Evolutionary conservation across 257 asterid genomes (phyloP), one percentile per base, ranked within the genome.

Genomic region (Gentiana dahurica): DNA sequence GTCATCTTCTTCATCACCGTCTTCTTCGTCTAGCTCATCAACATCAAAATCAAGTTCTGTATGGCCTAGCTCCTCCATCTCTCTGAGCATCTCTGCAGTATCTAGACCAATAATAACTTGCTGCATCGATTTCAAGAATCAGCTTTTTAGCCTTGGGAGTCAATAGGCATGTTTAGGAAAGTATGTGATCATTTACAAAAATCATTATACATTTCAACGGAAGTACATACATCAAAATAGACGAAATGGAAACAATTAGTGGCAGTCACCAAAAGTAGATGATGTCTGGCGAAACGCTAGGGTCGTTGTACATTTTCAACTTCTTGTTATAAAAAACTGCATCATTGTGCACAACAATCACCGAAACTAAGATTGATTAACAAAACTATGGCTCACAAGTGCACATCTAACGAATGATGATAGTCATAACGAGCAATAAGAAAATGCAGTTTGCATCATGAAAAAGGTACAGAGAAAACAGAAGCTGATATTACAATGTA

Each of bases 91-190:
- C 74, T 87, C 97, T 53, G 90, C 75, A 10, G 97, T 80, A 81
- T 83, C 94, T 70, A 92, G 75, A 51, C 97, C 98, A 58, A 92
- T 70, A 59, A 88, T 83, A 67, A 86, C 88, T 85, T 92, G 97
- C 98, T 92, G 89, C 94, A 85, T 65, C 32, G 43, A 56, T 69
- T 71, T 41, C n/a, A 52, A 69, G 71, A 51, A 34, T 15, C 24
- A 34, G 51, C 0, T 34, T 44, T 48, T 8, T 34, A 62, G 48
- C 47, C 35, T 8, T 4, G 9, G 33, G 13, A 7, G 6, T 24
- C 24, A 24, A 24, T 24, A 24, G 24, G 24, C 24, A 24, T 24
- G 24, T 24, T 24, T 11, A 52, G 52, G 53, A 36, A 45, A 34
- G 1, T 24, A 24, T 24, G 24, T 24, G 0, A 24, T 24, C 24